phyloP scores from a whole-genome alignment of 805 yeast species.

The Candida hungchunana region DNA sequence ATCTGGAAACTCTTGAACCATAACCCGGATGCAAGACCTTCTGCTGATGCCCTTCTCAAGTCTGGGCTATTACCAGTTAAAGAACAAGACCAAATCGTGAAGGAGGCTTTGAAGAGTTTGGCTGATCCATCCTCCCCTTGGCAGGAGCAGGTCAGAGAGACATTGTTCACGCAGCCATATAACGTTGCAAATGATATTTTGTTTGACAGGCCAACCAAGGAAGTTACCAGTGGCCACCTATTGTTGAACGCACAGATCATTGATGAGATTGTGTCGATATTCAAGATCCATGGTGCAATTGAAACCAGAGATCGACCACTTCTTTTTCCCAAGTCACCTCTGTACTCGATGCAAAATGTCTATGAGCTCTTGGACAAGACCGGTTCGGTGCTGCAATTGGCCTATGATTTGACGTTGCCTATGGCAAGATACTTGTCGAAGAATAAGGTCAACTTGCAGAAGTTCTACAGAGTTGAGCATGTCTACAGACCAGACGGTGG shows the following conservation, averaged over 20 bases:
- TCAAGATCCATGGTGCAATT: constrained; percentile 81
- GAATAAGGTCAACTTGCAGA: constrained; percentile 45
- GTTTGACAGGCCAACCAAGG: constrained; percentile 50
- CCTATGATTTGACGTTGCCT: constrained; percentile 87
- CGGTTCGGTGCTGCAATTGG: constrained; percentile 85
- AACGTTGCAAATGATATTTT: constrained; percentile 79
- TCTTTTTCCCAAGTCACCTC: constrained; percentile 79
- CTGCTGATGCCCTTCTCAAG: constrained; percentile 68
- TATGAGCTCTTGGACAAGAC: constrained; percentile 80
- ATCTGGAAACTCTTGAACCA: constrained; percentile 69
- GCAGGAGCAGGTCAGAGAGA: constrained; percentile 88
- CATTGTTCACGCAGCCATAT: constrained; percentile 81
- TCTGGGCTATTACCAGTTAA: constrained; percentile 86
- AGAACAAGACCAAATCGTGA: constrained; percentile 84
- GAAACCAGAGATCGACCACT: constrained; percentile 62
- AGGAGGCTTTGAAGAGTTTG: constrained; percentile 79
- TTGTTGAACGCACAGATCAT: constrained; percentile 58
- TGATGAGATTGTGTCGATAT: constrained; percentile 56
- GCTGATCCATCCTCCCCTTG: constrained; percentile 91
- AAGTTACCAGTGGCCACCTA: constrained; percentile 39
- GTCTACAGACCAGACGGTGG: constrained; percentile 70
- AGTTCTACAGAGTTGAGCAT: constrained; percentile 70
- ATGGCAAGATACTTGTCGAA: constrained; percentile 81
- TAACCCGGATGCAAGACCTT: constrained; percentile 72
- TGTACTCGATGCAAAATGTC: constrained; percentile 59